Evolutionary conservation across 768 basidiomycete genomes (phyloP), one percentile per base, ranked within the genome.

Genomic region (Hirschioporus abietinus): DNA sequence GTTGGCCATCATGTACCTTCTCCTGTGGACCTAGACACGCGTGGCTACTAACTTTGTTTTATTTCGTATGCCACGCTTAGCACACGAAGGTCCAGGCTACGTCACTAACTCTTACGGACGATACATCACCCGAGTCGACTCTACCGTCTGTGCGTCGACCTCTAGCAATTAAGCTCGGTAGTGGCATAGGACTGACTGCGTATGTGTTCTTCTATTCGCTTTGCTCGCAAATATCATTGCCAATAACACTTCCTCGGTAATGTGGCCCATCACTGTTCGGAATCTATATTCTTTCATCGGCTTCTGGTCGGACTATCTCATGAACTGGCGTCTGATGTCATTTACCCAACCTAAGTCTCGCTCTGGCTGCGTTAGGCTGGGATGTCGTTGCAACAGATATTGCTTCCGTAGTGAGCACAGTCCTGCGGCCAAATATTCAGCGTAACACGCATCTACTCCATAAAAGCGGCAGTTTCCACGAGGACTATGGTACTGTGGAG

Each of bases 181-280:
- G 89, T 71, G 94, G 94, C 24, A 87, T 91, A 35, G 94, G 93
- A 59, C 83, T 93, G 65, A 86, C 88, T 69, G 84, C 91, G 86
- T 91, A 76, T 76, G 89, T 80, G 65, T 64, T 62, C 27, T 65
- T 64, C 23, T 15, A 1, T 23, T 65, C 60, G 60, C 60, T 34
- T 61, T 8, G 27, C 26, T 35, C 24, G 25, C 20, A 66, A 35
- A 7, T 58, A 8, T 27, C 17, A 18, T 68, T 35, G 24, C 35
- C 66, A 17, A 23, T 67, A 15, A 4, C 4, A 5, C 7, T 27
- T 12, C 24, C 12, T 61, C 27, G 20, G 20, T 60, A 60, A 7
- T 20, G 7, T 27, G 27, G n/a, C 27, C 59, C 23, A 23, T 7
- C 59, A 7, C 30, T 61, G 24, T 61, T 25, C 60, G 24, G 60